A percentile compares a stretch with the other conserved stretches of the same genome.
phyloP scores from a whole-genome alignment of 208 protist species.

The Histomonas meleagridis region DNA sequence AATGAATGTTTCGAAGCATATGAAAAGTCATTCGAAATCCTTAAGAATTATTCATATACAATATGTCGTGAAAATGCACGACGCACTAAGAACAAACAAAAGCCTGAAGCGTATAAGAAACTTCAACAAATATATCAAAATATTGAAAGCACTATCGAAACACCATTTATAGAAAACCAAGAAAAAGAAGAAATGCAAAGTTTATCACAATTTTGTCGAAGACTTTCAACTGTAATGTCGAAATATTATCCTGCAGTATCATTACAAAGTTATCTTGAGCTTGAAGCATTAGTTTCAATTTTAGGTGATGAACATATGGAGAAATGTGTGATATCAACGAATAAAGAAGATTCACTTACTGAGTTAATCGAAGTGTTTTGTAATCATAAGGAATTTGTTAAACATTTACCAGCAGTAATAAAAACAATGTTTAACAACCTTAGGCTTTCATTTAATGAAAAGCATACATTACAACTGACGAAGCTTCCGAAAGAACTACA shows the following conservation, averaged over 20 bases:
- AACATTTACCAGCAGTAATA: background rate
- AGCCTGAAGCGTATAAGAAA: background rate
- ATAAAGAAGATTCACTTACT: background rate
- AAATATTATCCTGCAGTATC: background rate
- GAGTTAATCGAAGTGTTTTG: background rate
- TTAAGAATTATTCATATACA: background rate
- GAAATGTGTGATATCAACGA: background rate
- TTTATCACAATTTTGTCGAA: background rate
- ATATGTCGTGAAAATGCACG: background rate
- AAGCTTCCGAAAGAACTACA: background rate
- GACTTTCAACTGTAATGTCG: background rate
- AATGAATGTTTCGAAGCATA: background rate
- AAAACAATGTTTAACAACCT: background rate
- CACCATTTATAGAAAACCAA: background rate
- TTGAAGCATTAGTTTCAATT: background rate
- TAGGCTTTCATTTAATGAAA: background rate
- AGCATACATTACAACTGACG: background rate
- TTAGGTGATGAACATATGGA: background rate
- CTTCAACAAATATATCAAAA: background rate
- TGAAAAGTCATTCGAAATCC: background rate
- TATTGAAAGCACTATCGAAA: background rate
- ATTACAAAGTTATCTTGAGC: background rate
- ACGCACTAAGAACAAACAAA: background rate
- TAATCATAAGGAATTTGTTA: background rate
- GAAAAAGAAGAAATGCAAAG: background rate